Evolutionary conservation across 305 asterid species (phyloP).

Genomic region (Fraxinus paxiana): DNA sequence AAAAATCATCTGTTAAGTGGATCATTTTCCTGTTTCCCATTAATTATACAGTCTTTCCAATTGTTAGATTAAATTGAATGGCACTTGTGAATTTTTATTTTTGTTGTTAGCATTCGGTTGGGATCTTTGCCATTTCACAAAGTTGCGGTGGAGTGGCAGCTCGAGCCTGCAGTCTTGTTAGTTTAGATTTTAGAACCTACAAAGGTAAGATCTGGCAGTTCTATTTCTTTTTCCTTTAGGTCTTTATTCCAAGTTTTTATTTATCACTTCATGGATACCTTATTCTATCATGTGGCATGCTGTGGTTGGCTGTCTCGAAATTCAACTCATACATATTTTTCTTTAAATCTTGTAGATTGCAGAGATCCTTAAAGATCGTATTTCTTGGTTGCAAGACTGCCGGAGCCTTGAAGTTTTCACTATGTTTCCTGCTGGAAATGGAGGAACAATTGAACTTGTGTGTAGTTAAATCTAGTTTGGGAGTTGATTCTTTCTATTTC

Average conservation of each 20-base stretch:
- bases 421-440: slow-evolving; percentile 78
- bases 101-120: slow-evolving; percentile 80
- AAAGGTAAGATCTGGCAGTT: slow-evolving; percentile 43
- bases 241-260: not conserved
- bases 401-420: slow-evolving; percentile 88
- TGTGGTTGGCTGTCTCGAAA: not conserved
- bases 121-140: slow-evolving; percentile 92
- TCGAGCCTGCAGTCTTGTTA: slow-evolving; percentile 96
- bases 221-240: not conserved
- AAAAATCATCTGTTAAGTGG: slow-evolving; percentile 2
- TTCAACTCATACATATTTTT: not conserved
- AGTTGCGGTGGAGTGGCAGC: slow-evolving; percentile 96
- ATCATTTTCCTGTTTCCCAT: not conserved
- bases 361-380: slow-evolving; percentile 90
- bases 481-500: not conserved
- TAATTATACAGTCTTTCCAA: not conserved
- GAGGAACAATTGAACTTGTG: slow-evolving; percentile 82
- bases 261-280: not conserved
- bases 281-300: not conserved
- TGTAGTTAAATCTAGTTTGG: not conserved
- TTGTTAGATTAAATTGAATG: slow-evolving; percentile 6
- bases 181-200: slow-evolving; percentile 88
- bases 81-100: slow-evolving; percentile 1
- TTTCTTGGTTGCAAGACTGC: slow-evolving; percentile 89
- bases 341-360: slow-evolving; percentile 52